Base-by-base conservation (phyloP, 805 yeast genomes). In the Nakazawaea siamensis region DNA sequence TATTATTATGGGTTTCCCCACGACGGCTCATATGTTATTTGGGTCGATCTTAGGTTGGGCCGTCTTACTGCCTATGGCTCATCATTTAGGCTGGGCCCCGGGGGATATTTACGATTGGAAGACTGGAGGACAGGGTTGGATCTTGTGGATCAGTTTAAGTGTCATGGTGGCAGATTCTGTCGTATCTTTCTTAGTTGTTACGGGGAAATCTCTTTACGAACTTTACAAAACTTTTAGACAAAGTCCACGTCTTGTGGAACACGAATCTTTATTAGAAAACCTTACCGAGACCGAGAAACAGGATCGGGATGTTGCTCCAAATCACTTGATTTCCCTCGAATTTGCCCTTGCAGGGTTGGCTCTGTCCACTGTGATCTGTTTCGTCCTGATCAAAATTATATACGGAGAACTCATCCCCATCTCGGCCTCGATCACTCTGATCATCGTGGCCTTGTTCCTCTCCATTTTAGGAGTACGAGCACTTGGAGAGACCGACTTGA, bases 111-210 rank as follows among this genome's bases (percentile, higher is more conserved):
- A 82, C 51, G 95, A 87, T 57, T 92, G 97, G 97, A 79, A 83
- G 47, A 68, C 73, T 18, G 97, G 97, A 3, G 83, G 88, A 1
- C 96, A 90, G 51, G 98, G 97, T 5, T 90, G 98, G 98, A 85
- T 92, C 37, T 64, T 90, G 53, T 90, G 98, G 98, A 66, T 87
- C 36, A 78, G 94, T 52, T 67, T 90, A 45, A 79, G 96, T 17
- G 86, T 88, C 33, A 90, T 90, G 98, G 85, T 90, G 14, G 78
- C 85, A 33, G 98, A 90, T 52, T 82, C 95, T 7, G 63, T 85
- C 4, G 84, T 88, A 4, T 80, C 94, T 2, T 82, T 90, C 47
- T 41, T 73, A 0, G 81, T 81, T 3, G 75, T 81, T 5, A 64
- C 76, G 1, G 42, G 55, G 2, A 72, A 62, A 41, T 71, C 80